Conservation (phyloP, 1,284 basidiomycete species). For the Veloporphyrellus conicus region DNA sequence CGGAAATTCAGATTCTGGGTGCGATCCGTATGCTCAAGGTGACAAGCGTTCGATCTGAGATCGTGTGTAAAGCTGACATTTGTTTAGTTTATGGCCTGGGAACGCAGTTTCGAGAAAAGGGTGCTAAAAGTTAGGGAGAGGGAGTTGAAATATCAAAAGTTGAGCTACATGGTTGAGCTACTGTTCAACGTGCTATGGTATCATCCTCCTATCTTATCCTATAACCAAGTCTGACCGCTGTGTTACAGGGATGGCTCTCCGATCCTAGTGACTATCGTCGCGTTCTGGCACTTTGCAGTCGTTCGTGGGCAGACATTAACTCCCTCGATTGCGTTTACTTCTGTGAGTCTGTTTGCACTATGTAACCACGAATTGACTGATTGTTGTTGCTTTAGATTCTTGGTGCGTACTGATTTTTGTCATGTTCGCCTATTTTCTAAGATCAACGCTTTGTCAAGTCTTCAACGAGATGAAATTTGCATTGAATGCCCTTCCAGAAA, state of each 20-base stretch:
- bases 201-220: slow-evolving; percentile 10
- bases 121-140: slow-evolving; percentile 72
- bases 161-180: slow-evolving; percentile 85
- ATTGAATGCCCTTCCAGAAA: slow-evolving; percentile 83
- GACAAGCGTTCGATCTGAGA: background rate
- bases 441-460: slow-evolving; percentile 41
- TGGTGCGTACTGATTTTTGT: slow-evolving; percentile 33
- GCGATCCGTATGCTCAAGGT: slow-evolving; percentile 93
- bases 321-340: slow-evolving; percentile 72
- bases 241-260: slow-evolving; percentile 63
- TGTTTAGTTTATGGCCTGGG: slow-evolving; percentile 87
- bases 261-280: slow-evolving; percentile 69
- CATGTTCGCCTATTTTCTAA: background rate
- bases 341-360: slow-evolving; percentile 42
- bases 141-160: slow-evolving; percentile 78
- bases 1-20: slow-evolving; percentile 60
- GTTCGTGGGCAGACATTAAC: slow-evolving; percentile 66
- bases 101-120: slow-evolving; percentile 79
- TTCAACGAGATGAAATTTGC: slow-evolving; percentile 85
- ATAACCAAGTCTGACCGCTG: slow-evolving; percentile 4
- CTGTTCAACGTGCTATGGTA: slow-evolving; percentile 78
- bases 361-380: background rate
- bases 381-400: slow-evolving; percentile 40
- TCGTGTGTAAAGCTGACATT: slow-evolving; percentile 8
- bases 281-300: slow-evolving; percentile 82